Evolutionary conservation across 352 stramenopile species (phyloP).

Genomic region (Halophytophthora batemanensis): DNA sequence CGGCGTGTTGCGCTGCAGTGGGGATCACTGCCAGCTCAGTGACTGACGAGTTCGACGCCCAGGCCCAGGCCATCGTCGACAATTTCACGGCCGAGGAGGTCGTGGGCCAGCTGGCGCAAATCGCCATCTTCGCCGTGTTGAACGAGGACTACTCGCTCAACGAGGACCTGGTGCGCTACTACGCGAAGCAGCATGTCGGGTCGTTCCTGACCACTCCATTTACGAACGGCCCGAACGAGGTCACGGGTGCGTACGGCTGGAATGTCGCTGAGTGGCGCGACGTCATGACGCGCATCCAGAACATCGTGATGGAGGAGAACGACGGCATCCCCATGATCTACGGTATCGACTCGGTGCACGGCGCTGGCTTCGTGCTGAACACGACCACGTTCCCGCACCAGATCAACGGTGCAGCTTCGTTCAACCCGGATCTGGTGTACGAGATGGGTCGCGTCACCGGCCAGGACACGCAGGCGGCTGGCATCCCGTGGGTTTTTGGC

Average conservation of each 20-base stretch:
- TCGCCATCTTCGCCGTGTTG: slow-evolving; percentile 79
- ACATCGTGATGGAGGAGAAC: slow-evolving; percentile 68
- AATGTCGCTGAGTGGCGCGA: slow-evolving; percentile 61
- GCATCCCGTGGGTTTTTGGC: slow-evolving; percentile 89
- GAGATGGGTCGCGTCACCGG: slow-evolving; percentile 68
- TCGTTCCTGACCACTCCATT: slow-evolving; percentile 84
- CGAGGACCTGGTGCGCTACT: slow-evolving; percentile 49
- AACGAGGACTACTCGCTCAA: slow-evolving; percentile 59
- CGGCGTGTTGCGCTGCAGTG: slow-evolving; percentile 8
- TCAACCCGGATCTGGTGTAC: slow-evolving; percentile 79
- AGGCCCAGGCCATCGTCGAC: slow-evolving; percentile 51
- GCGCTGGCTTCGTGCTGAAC: slow-evolving; percentile 85
- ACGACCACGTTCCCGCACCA: slow-evolving; percentile 87
- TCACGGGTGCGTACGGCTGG: slow-evolving; percentile 38
- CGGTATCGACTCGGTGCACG: slow-evolving; percentile 91
- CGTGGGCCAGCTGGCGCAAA: slow-evolving; percentile 90
- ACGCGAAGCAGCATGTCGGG: slow-evolving; percentile 76
- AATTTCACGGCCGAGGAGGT: slow-evolving; percentile 47
- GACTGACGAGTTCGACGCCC: slow-evolving; percentile 30
- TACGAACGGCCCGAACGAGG: slow-evolving; percentile 8
- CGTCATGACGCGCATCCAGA: slow-evolving; percentile 76
- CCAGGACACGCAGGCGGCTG: slow-evolving; percentile 81
- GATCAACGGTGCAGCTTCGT: slow-evolving; percentile 86
- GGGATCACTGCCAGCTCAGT: slow-evolving; percentile 5
- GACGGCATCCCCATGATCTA: slow-evolving; percentile 71